phyloP scores from a whole-genome alignment of 164 flowering plant species.

The Protea cynaroides region DNA sequence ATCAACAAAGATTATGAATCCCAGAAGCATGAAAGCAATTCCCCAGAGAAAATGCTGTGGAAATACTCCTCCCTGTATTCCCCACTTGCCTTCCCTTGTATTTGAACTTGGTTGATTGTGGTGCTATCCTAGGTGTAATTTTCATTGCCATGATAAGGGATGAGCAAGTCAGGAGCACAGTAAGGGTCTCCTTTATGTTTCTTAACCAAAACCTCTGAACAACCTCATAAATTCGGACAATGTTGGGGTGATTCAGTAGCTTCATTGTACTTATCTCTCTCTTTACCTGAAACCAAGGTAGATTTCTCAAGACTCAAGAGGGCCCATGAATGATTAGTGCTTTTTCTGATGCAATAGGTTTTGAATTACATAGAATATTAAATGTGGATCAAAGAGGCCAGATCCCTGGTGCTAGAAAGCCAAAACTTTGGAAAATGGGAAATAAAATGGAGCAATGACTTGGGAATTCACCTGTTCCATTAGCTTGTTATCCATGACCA shows the following conservation, averaged over 20 bases:
- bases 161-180: too few species aligned
- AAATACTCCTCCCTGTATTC: too few species aligned
- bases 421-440: not conserved
- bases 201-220: not conserved
- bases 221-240: conserved; percentile 68
- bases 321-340: not conserved
- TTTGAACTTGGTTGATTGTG: too few species aligned
- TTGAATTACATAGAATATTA: too few species aligned
- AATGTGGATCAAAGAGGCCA: too few species aligned
- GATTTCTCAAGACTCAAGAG: not conserved
- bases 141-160: too few species aligned
- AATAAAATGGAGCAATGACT: not conserved
- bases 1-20: not conserved
- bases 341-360: too few species aligned
- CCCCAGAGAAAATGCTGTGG: not conserved
- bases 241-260: conserved; percentile 71
- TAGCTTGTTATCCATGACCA: conserved; percentile 50
- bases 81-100: too few species aligned
- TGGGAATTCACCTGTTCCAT: conserved; percentile 42
- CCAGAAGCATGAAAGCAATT: not conserved
- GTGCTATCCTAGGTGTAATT: too few species aligned
- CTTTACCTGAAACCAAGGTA: conserved; percentile 39
- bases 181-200: not conserved
- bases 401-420: not conserved
- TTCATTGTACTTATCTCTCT: conserved; percentile 78